Percentiles rank a stretch among this genome's conserved stretches.
These are phyloP conservation scores for Suillus occidentalis DNA, from an alignment of 768 basidiomycete genomes.

Conservation along the genomic window DNA sequence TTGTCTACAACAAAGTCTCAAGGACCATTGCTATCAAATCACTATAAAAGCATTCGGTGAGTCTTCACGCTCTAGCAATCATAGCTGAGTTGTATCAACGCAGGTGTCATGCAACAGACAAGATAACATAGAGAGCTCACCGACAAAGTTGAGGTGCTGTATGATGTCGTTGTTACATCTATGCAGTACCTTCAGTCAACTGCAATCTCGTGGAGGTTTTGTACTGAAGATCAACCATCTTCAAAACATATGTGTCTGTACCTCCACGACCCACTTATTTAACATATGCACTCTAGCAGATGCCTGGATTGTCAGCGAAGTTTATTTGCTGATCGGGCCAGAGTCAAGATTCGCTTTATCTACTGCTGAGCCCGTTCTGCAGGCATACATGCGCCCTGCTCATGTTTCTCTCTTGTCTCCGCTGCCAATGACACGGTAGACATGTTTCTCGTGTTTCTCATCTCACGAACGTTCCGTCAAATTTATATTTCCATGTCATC, in stretches of 20 bases:
- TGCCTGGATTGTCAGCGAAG: neutral
- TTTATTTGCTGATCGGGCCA: neutral
- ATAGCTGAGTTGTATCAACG: neutral
- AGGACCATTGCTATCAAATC: neutral
- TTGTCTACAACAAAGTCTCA: neutral
- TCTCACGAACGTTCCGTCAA: neutral
- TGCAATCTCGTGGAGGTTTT: neutral
- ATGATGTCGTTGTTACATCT: neutral
- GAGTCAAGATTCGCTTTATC: neutral
- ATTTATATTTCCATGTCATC: neutral
- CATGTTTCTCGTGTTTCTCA: neutral
- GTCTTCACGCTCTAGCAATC: neutral
- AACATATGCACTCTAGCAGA: neutral
- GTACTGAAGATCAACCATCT: too few relatives aligned
- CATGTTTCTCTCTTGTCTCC: neutral
- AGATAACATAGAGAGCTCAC: neutral
- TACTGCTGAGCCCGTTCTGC: neutral
- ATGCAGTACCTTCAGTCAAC: neutral
- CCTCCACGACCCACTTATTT: neutral
- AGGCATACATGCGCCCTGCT: neutral
- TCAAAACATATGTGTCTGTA: neutral
- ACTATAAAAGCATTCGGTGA: neutral
- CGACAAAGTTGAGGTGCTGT: neutral
- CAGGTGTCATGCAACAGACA: neutral
- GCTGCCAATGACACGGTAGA: neutral